A percentile compares a stretch with the other conserved stretches of the same genome.
phyloP scores from a whole-genome alignment of 331 rosid genomes.

The Spiraea crenata region DNA sequence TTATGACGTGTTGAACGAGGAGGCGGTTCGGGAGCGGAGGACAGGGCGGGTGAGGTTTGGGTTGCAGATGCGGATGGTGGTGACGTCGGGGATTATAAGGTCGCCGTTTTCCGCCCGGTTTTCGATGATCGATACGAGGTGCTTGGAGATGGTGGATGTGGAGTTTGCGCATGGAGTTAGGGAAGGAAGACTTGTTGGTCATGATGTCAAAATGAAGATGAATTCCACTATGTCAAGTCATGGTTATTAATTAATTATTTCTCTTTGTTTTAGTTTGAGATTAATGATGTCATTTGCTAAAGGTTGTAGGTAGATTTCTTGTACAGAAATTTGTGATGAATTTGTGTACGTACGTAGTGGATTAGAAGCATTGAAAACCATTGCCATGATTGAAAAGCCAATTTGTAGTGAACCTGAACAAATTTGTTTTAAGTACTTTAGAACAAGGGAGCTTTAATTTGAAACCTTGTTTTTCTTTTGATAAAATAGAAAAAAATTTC shows the following conservation, averaged over 20 bases:
- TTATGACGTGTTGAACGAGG: background rate
- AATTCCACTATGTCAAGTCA: background rate
- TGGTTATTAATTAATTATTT: background rate
- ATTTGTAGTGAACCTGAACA: no score
- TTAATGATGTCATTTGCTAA: background rate
- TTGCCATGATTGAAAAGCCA: no score
- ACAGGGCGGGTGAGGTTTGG: background rate
- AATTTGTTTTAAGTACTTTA: no score
- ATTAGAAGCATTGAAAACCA: no score
- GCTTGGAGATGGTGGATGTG: background rate
- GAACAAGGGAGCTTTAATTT: no score
- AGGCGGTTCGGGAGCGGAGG: background rate
- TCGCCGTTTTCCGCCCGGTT: background rate
- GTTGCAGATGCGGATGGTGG: slow-evolving; percentile 10
- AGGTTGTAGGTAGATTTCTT: no score
- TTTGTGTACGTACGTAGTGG: no score
- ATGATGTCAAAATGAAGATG: background rate
- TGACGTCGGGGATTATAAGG: background rate
- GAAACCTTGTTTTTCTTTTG: no score
- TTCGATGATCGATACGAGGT: background rate
- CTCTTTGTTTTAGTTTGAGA: background rate
- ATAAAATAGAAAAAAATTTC: no score
- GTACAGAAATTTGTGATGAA: no score
- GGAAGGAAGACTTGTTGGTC: background rate
- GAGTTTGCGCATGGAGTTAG: background rate